Base-by-base conservation (phyloP, 1,139 yeast genomes). In the Debaryomyces singareniensis region DNA sequence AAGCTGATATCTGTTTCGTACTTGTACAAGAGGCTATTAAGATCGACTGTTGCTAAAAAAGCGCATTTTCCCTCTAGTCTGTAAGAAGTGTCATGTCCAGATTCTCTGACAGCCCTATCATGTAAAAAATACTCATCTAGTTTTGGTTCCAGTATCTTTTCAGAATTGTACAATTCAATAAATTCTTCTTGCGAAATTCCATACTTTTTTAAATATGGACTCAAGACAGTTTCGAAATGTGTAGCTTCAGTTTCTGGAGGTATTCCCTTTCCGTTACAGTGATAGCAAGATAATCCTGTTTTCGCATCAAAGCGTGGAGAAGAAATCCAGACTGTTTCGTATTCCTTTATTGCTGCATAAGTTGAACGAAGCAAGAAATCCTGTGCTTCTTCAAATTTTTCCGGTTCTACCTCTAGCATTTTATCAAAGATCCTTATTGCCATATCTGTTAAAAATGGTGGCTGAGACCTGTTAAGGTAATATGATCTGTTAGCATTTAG, bases 391-490 rank as follows among this genome's bases (percentile, higher is more conserved):
- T 40, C 43, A 9, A 37, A 16, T 5, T 40, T 39, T 26, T 60
- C 70, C 2, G 71, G 69, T 29, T 53, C 39, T 1, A 61, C 51
- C 37, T 62, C 69, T 26, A 64, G 53, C 38, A 82, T 71, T 39
- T 75, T 77, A 15, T 77, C 66, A 49, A 74, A 86, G 0, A 86
- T 78, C 33, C 78, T 64, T 33, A 83, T 50, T 0, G 93, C 78
- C 95, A 91, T 84, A 53, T 91, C 98, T 0, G 97, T 91, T 40
- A 93, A 62, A 50, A 91, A 89, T n/a, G 98, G 98, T 2, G 98
- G 98, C 55, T 93, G 98, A 0, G 96, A 85, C 44, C 98, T 73
- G 35, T 94, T 82, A 34, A 91, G 62, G 50, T 86, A 93, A 58
- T 93, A 91, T 1, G 94, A 77, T 48, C 98, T 71, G 56, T 91